Conservation (phyloP, 768 basidiomycete species). For the Boletus vermiculosoides region DNA sequence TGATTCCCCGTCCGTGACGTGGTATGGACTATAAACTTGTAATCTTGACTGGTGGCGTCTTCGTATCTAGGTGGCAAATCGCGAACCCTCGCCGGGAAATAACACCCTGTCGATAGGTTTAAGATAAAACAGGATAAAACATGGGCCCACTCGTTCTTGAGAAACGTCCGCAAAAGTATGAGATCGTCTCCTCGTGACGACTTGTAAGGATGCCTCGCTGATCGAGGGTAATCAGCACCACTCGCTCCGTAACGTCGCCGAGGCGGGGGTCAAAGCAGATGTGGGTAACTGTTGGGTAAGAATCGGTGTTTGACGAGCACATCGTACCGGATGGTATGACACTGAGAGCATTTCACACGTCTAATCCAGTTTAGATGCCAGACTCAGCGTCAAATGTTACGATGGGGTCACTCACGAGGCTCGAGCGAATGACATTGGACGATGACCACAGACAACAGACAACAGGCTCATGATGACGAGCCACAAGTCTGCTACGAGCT, state of each 20-base stretch:
- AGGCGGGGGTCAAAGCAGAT: constrained; percentile 17
- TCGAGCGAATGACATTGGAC: constrained; percentile 23
- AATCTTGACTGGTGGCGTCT: constrained; percentile 26
- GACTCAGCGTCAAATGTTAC: too few relatives aligned
- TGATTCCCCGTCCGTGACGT: constrained; percentile 25
- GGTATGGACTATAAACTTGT: constrained; percentile 27
- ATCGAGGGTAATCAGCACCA: constrained; percentile 28
- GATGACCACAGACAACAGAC: constrained; percentile 28
- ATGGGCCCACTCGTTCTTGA: constrained; percentile 25
- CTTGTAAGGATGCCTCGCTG: constrained; percentile 28
- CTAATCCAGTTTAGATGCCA: constrained; percentile 7
- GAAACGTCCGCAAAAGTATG: constrained; percentile 27
- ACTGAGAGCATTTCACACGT: constrained; percentile 28
- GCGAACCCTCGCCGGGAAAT: constrained; percentile 23
- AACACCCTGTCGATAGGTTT: neutral
- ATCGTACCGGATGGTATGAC: constrained; percentile 26
- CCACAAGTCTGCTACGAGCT: constrained; percentile 30
- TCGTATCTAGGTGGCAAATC: constrained; percentile 28
- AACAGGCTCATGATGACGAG: constrained; percentile 30
- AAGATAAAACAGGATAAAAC: neutral
- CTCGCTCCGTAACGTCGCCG: constrained; percentile 32
- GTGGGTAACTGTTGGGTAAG: constrained; percentile 24
- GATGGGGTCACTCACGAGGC: constrained; percentile 21
- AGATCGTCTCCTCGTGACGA: constrained; percentile 32
- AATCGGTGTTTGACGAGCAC: constrained; percentile 27